Conservation (phyloP, 1,139 yeast genomes). For the Lodderomyces metapsilosis region DNA sequence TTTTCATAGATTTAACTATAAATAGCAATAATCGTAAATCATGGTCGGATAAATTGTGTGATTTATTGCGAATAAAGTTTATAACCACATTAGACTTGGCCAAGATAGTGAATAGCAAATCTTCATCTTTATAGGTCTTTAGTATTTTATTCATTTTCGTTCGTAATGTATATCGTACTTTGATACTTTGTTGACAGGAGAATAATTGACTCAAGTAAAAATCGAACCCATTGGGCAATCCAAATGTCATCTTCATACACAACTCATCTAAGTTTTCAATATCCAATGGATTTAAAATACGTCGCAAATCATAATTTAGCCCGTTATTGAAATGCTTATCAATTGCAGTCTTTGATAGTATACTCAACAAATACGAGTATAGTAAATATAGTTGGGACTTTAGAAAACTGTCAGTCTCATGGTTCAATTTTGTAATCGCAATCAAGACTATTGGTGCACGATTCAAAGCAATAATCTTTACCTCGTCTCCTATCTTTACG, state of each 20-base stretch:
- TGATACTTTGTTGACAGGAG: slow-evolving; percentile 30
- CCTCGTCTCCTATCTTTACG: slow-evolving; percentile 28
- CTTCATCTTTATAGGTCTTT: slow-evolving; percentile 15
- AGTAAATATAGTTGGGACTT: slow-evolving; percentile 69
- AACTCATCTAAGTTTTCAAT: slow-evolving; percentile 64
- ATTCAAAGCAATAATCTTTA: slow-evolving; percentile 60
- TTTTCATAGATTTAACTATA: slow-evolving; percentile 25
- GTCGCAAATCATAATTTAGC: slow-evolving; percentile 80
- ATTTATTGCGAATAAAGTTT: slow-evolving; percentile 34
- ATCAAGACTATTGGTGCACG: slow-evolving; percentile 72
- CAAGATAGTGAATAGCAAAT: slow-evolving; percentile 35
- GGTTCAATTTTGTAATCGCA: slow-evolving; percentile 57
- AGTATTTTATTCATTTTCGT: slow-evolving; percentile 23
- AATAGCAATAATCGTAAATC: slow-evolving; percentile 34
- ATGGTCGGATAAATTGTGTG: slow-evolving; percentile 29
- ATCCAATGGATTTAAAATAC: slow-evolving; percentile 67
- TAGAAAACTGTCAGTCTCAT: slow-evolving; percentile 34
- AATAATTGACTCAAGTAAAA: slow-evolving; percentile 29
- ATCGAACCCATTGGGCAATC: slow-evolving; percentile 21
- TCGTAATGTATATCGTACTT: slow-evolving; percentile 35
- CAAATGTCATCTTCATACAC: slow-evolving; percentile 52
- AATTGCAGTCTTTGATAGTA: slow-evolving; percentile 75
- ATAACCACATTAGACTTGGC: slow-evolving; percentile 25
- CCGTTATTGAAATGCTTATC: slow-evolving; percentile 65
- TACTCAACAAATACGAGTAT: slow-evolving; percentile 76